phyloP scores from a whole-genome alignment of 2,329 filamentous ascomycete species.

The Penicillium sp. region DNA sequence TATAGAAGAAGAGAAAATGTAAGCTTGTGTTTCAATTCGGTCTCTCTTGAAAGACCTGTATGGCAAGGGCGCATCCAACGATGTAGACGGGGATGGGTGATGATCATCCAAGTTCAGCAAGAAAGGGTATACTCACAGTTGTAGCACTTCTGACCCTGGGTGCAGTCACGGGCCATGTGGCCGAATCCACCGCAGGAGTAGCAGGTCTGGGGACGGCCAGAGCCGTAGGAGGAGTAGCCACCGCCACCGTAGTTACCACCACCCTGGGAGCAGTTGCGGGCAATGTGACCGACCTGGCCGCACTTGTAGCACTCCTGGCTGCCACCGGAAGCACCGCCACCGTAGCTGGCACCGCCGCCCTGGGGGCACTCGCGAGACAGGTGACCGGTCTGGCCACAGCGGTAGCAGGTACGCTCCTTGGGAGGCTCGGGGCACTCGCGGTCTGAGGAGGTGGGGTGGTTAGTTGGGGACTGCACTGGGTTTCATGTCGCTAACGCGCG shows the following conservation, averaged over 20 bases:
- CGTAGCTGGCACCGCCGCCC: conserved; percentile 40
- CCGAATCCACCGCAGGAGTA: conserved; percentile 97
- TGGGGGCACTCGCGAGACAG: conserved; percentile 77
- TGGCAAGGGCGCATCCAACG: neutral
- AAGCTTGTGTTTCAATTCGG: neutral
- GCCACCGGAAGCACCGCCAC: conserved; percentile 48
- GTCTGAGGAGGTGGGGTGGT: conserved; percentile 53
- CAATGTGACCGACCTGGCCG: conserved; percentile 94
- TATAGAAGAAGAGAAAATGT: conserved; percentile 33
- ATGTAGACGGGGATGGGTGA: neutral
- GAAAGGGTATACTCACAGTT: conserved; percentile 68
- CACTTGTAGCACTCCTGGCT: conserved; percentile 95
- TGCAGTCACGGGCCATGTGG: conserved; percentile 98
- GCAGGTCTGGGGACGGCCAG: conserved; percentile 75
- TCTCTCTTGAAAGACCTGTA: neutral
- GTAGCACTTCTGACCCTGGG: conserved; percentile 99
- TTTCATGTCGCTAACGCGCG: neutral
- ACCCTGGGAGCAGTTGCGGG: conserved; percentile 64
- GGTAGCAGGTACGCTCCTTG: conserved; percentile 77
- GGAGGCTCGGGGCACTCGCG: conserved; percentile 88
- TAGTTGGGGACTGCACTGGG: neutral
- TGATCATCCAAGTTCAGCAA: neutral
- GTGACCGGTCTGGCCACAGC: conserved; percentile 77
- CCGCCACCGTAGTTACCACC: conserved; percentile 53
- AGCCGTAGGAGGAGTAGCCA: conserved; percentile 8